These are phyloP conservation scores for Verbena officinalis DNA, from an alignment of 257 asterid genomes.

Conservation along the genomic window DNA sequence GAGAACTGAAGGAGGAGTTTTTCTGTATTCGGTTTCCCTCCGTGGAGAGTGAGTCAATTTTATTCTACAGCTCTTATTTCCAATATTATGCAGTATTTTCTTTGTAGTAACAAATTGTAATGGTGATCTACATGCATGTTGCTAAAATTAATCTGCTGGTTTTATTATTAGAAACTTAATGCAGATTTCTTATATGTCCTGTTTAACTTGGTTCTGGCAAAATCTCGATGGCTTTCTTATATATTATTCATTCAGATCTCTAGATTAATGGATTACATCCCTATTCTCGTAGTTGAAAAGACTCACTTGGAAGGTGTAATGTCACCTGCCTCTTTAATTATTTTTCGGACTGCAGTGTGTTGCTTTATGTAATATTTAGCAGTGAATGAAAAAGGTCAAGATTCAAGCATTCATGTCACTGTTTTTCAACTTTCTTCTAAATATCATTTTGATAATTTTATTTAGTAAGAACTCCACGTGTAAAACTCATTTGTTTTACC, in stretches of 20 bases:
- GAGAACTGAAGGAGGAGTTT: slow-evolving; percentile 79
- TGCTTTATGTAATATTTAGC: background rate
- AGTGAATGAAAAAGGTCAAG: slow-evolving; percentile 1
- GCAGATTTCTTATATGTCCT: background rate
- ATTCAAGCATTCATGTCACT: background rate
- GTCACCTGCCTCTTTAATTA: background rate
- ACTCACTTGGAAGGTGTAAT: background rate
- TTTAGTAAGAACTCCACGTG: background rate
- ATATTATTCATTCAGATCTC: background rate
- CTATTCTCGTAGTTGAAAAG: background rate
- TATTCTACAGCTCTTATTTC: background rate
- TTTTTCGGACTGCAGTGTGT: background rate
- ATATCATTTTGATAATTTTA: too few species aligned
- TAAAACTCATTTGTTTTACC: background rate
- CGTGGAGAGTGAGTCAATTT: slow-evolving; percentile 67
- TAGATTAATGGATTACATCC: background rate
- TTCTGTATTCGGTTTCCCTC: slow-evolving; percentile 77
- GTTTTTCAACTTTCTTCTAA: background rate
- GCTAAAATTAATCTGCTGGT: background rate
- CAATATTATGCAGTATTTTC: slow-evolving; percentile 1
- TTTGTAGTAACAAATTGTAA: background rate
- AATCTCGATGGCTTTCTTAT: too few species aligned
- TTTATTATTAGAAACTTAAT: background rate
- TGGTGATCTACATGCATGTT: slow-evolving; percentile 1
- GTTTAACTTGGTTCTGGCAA: background rate